Evolutionary conservation across 2,329 filamentous ascomycete genomes (phyloP).

Genomic region (Colletotrichum echinochloae): DNA sequence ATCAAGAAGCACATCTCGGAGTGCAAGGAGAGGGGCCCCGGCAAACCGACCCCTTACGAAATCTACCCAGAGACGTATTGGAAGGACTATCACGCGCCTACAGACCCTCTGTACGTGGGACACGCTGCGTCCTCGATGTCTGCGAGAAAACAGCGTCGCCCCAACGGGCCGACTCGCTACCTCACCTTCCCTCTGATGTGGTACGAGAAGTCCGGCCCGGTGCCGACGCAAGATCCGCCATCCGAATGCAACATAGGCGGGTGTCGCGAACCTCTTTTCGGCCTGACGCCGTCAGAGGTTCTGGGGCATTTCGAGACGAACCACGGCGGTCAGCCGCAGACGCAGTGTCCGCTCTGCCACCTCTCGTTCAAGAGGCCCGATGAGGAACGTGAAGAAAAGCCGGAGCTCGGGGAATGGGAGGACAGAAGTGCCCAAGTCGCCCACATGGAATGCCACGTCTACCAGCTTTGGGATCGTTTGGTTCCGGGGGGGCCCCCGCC

Average conservation of each 20-base stretch:
- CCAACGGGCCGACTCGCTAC: conserved; percentile 18
- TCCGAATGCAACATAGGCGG: conserved; percentile 24
- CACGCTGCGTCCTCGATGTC: neutral
- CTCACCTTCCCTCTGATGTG: conserved; percentile 31
- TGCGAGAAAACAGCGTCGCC: conserved; percentile 7
- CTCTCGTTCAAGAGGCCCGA: conserved; percentile 30
- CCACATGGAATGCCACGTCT: conserved; percentile 43
- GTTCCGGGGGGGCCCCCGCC: neutral
- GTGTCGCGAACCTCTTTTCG: conserved; percentile 35
- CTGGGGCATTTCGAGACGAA: conserved; percentile 38
- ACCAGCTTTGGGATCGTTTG: conserved; percentile 38
- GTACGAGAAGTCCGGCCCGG: conserved; percentile 35
- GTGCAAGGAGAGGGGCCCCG: conserved; percentile 5
- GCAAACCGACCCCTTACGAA: conserved; percentile 34
- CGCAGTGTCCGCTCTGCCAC: conserved; percentile 36
- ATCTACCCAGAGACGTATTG: conserved; percentile 36
- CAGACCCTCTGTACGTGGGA: conserved; percentile 37
- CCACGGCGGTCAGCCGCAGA: conserved; percentile 28
- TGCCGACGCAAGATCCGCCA: conserved; percentile 28
- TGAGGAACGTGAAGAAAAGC: conserved; percentile 4
- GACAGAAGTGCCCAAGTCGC: conserved; percentile 25
- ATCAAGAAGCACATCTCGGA: conserved; percentile 27
- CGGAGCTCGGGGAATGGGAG: conserved; percentile 3
- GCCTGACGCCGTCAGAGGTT: conserved; percentile 35
- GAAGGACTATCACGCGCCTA: conserved; percentile 10